Percentiles rank a stretch among this genome's conserved stretches.
These are phyloP conservation scores for Simplicillium sp. DNA, from an alignment of 2,329 filamentous ascomycete genomes.

Conservation along the genomic window DNA sequence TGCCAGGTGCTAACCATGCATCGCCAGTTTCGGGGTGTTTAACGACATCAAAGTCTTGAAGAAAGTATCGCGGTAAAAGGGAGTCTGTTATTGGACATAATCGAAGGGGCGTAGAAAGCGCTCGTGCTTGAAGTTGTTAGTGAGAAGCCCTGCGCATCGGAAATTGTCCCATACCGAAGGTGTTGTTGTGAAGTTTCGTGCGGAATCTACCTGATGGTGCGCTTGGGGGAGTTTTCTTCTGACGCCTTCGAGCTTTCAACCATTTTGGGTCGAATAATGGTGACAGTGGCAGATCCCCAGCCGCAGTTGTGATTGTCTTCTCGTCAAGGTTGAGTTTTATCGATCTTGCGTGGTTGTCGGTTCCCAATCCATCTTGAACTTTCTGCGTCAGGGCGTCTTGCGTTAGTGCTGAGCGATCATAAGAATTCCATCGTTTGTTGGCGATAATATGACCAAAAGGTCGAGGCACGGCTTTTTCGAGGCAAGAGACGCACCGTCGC, in stretches of 20 bases:
- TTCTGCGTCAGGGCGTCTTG: constrained; percentile 18
- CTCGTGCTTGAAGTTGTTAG: constrained; percentile 36
- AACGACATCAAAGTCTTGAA: constrained; percentile 51
- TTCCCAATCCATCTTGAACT: constrained; percentile 20
- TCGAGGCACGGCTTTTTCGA: background rate
- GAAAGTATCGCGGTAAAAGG: constrained; percentile 49
- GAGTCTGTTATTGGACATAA: constrained; percentile 38
- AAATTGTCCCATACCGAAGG: constrained; percentile 44
- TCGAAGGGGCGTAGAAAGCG: constrained; percentile 52
- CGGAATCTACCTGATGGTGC: constrained; percentile 38
- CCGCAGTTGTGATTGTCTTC: constrained; percentile 35
- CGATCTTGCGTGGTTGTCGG: constrained; percentile 16
- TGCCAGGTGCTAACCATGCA: constrained; percentile 48
- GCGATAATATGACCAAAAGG: constrained; percentile 6
- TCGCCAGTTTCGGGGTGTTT: constrained; percentile 40
- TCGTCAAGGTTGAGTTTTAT: constrained; percentile 25
- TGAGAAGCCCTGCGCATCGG: background rate
- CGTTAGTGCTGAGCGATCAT: constrained; percentile 18
- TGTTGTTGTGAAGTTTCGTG: constrained; percentile 48
- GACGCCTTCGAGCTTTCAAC: constrained; percentile 32
- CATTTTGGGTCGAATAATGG: constrained; percentile 44
- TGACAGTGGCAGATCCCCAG: constrained; percentile 40
- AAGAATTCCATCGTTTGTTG: constrained; percentile 20
- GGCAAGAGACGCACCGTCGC: constrained; percentile 12
- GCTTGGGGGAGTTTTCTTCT: constrained; percentile 25